These are phyloP conservation scores for Yamadazyma sp. DNA, from an alignment of 1,139 yeast genomes.

Conservation along the genomic window DNA sequence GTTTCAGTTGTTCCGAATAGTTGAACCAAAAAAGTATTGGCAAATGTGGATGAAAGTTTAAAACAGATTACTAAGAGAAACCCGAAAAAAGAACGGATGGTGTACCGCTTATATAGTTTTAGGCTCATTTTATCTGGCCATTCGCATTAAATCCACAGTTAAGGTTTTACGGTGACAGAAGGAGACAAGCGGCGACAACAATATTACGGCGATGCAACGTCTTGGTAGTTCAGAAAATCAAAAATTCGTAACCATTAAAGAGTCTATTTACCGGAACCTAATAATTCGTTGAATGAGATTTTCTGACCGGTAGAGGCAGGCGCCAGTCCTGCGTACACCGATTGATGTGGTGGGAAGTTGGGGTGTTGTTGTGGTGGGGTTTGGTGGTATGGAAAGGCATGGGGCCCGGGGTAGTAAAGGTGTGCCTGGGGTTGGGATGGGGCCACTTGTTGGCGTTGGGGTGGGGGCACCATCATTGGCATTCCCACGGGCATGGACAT, in stretches of 20 bases:
- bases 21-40: too few species aligned
- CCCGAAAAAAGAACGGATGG: too few species aligned
- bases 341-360: slow-evolving; percentile 1
- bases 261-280: slow-evolving; percentile 32
- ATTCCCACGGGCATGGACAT: slow-evolving; percentile 1
- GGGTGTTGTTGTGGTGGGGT: slow-evolving; percentile 1
- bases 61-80: too few species aligned
- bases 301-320: slow-evolving; percentile 36
- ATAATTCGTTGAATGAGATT: slow-evolving; percentile 42
- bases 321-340: slow-evolving; percentile 4
- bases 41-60: too few species aligned
- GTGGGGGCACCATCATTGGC: slow-evolving; percentile 2
- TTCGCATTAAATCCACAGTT: too few species aligned
- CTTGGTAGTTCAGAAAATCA: not conserved
- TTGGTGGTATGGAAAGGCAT: not conserved
- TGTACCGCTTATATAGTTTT: too few species aligned
- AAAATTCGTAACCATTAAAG: not conserved
- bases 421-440: not conserved
- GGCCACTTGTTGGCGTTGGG: not conserved
- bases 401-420: not conserved
- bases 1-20: too few species aligned
- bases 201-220: too few species aligned
- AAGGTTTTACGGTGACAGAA: too few species aligned
- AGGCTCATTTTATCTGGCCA: too few species aligned
- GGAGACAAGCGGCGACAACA: too few species aligned